Conservation (phyloP, 2,329 filamentous ascomycete genomes). For the Diaporthe caulivora region DNA sequence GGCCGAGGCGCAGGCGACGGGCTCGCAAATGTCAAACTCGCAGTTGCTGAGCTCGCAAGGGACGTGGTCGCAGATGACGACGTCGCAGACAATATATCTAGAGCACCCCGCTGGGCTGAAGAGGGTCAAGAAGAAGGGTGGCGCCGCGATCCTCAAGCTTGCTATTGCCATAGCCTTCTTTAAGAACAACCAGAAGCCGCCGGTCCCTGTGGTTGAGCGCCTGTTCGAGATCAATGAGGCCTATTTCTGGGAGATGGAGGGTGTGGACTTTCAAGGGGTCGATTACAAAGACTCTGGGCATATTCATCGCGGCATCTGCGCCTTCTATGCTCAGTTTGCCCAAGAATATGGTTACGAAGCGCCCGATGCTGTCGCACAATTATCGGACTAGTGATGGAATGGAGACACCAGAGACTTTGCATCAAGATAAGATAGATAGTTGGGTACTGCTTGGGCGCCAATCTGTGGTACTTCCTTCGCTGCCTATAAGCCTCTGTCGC, state of each 20-base stretch:
- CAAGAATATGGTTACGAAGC: slow-evolving; percentile 26
- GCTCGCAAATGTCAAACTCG: background rate
- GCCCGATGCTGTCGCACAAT: background rate
- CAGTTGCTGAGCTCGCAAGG: slow-evolving; percentile 15
- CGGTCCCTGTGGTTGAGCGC: slow-evolving; percentile 17
- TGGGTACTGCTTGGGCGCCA: background rate
- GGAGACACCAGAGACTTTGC: background rate
- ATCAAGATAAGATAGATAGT: background rate
- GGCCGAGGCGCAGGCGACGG: background rate
- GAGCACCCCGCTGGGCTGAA: background rate
- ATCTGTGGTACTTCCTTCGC: too few species aligned
- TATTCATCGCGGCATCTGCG: slow-evolving; percentile 23
- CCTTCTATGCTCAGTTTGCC: slow-evolving; percentile 25
- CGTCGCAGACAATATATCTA: slow-evolving; percentile 12
- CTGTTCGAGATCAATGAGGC: slow-evolving; percentile 27
- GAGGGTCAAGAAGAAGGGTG: slow-evolving; percentile 32
- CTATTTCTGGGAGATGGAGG: slow-evolving; percentile 31
- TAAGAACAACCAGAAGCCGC: slow-evolving; percentile 28
- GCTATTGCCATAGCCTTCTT: slow-evolving; percentile 11
- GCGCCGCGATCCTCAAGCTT: slow-evolving; percentile 27
- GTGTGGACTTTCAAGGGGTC: background rate
- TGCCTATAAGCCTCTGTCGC: too few species aligned
- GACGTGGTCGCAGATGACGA: background rate
- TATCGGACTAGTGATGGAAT: background rate
- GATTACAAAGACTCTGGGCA: slow-evolving; percentile 24